A percentile compares a stretch with the other conserved stretches of the same genome.
These are phyloP conservation scores for Sporothrix variecibatus DNA, from an alignment of 2,329 filamentous ascomycete species.

Conservation along the genomic window DNA sequence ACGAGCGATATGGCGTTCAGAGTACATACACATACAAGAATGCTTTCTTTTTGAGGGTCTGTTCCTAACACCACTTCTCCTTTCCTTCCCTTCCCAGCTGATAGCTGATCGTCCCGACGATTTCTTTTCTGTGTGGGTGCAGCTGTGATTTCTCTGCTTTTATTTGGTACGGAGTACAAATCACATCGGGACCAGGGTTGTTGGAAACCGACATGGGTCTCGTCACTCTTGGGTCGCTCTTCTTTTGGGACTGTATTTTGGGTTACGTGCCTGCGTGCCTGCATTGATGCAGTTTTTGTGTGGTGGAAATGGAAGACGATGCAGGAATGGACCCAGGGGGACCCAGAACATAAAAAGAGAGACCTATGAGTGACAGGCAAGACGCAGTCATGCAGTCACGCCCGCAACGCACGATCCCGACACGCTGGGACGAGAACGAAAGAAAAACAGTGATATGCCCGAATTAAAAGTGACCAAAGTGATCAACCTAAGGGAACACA, in stretches of 20 bases:
- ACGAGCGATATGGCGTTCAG: background rate
- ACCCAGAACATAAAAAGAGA: background rate
- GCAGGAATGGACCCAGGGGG: background rate
- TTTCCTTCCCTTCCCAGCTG: background rate
- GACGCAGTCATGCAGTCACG: background rate
- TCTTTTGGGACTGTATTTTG: background rate
- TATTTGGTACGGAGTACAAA: background rate
- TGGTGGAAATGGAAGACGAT: background rate
- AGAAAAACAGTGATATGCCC: background rate
- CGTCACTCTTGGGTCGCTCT: background rate
- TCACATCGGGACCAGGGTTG: background rate
- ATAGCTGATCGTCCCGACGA: conserved; percentile 4
- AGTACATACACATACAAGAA: background rate
- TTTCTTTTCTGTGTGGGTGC: background rate
- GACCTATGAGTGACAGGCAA: background rate
- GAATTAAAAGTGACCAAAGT: background rate
- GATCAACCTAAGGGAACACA: background rate
- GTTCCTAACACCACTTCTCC: background rate
- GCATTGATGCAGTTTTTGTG: background rate
- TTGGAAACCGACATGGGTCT: background rate
- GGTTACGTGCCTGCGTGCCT: background rate
- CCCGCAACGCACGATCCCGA: background rate
- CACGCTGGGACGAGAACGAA: conserved; percentile 11
- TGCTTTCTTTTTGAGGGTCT: background rate
- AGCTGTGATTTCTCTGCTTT: background rate